Evolutionary conservation across 257 asterid genomes (phyloP).

Genomic region (Nicotiana attenuata): DNA sequence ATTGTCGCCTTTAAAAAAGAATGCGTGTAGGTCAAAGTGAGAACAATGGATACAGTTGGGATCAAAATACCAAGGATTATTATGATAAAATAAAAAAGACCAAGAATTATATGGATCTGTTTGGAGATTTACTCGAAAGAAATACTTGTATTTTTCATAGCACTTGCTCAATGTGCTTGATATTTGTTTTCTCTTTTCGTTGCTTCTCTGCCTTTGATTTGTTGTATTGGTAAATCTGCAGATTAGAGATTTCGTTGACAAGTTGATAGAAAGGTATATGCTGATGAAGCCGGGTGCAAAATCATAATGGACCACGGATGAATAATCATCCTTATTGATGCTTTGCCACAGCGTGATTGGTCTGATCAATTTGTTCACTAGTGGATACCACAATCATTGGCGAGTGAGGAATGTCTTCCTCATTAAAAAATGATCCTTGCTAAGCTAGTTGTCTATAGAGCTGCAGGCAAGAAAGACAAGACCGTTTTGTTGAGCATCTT

Average conservation of each 20-base stretch:
- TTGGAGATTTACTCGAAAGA: neutral
- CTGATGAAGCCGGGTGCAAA: slow-evolving; percentile 51
- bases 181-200: neutral
- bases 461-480: neutral
- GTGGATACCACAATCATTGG: neutral
- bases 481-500: neutral
- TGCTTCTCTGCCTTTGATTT: neutral
- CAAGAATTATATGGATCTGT: neutral
- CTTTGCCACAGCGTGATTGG: slow-evolving; percentile 14
- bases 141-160: neutral
- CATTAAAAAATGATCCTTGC: neutral
- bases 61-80: neutral
- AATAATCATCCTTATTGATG: slow-evolving; percentile 12
- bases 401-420: neutral
- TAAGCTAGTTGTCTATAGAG: neutral
- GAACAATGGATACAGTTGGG: too few relatives aligned
- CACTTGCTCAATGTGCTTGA: neutral
- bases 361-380: slow-evolving; percentile 4
- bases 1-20: too few relatives aligned
- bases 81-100: neutral
- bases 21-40: too few relatives aligned
- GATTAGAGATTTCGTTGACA: slow-evolving; percentile 97
- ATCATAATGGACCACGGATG: slow-evolving; percentile 29
- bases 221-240: slow-evolving; percentile 30
- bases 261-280: slow-evolving; percentile 83